Evolutionary conservation across 176 grass and related monocot species (phyloP).

Genomic region (Alloteropsis semialata): DNA sequence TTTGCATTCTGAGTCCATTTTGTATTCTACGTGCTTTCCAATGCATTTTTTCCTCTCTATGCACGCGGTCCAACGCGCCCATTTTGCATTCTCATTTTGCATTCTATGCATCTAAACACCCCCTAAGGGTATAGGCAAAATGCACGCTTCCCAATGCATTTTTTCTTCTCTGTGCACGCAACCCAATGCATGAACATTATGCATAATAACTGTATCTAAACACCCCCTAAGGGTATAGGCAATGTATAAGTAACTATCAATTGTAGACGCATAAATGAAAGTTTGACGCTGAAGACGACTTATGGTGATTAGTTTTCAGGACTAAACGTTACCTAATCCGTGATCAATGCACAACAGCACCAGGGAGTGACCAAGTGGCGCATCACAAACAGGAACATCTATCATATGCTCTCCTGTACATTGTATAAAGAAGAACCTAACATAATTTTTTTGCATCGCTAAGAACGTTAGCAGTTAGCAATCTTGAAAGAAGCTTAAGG

Average conservation of each 20-base stretch:
- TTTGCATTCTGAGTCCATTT: no score
- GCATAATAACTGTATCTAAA: no score
- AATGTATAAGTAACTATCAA: not conserved
- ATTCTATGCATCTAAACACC: no score
- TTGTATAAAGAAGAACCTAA: not conserved
- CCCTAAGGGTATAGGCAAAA: no score
- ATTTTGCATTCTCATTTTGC: no score
- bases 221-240: not conserved
- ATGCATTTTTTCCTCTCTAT: no score
- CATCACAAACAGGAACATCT: not conserved
- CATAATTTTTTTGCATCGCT: not conserved
- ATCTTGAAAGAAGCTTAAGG: not conserved
- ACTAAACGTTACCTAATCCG: not conserved
- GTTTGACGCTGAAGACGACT: constrained; percentile 20
- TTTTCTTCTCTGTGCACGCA: no score
- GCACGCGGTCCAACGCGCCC: no score
- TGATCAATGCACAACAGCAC: not conserved
- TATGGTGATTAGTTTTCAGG: not conserved
- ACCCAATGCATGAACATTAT: no score
- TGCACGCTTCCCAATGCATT: no score
- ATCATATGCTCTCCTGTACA: not conserved
- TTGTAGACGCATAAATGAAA: not conserved
- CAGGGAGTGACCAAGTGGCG: not conserved
- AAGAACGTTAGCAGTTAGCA: not conserved
- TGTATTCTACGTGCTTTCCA: no score